Percentiles rank a stretch among this genome's conserved stretches.
Conservation (phyloP, 176 grass and related monocot genomes). For the Avena sativa region DNA sequence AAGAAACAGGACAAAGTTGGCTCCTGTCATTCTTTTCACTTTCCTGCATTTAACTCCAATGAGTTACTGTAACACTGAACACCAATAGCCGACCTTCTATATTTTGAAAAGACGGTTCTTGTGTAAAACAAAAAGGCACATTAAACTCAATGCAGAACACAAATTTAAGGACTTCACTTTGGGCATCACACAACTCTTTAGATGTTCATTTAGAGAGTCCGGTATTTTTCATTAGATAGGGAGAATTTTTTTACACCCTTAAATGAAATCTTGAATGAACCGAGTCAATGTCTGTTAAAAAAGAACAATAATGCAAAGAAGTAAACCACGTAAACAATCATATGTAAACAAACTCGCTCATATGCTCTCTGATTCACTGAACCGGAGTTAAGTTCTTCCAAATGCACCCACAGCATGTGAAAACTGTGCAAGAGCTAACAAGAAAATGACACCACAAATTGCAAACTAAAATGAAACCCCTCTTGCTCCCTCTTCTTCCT, state of each 20-base stretch:
- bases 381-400: constrained; percentile 3
- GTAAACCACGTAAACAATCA: not conserved
- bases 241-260: not conserved
- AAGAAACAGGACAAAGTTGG: too few species aligned
- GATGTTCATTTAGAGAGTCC: too few species aligned
- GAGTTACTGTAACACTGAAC: too few species aligned
- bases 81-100: too few species aligned
- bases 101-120: not conserved
- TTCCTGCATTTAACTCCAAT: too few species aligned
- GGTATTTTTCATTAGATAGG: not conserved
- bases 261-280: not conserved
- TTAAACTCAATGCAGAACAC: not conserved
- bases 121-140: not conserved
- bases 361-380: constrained; percentile 19
- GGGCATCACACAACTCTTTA: not conserved
- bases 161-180: not conserved
- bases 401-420: not conserved
- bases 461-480: constrained; percentile 42
- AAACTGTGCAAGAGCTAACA: not conserved
- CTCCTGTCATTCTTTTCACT: too few species aligned
- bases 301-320: not conserved
- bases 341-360: constrained; percentile 1
- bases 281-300: not conserved
- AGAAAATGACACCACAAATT: constrained; percentile 7
- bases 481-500: constrained; percentile 53